phyloP scores from a whole-genome alignment of 345 rosid genomes.

The Populus alba region DNA sequence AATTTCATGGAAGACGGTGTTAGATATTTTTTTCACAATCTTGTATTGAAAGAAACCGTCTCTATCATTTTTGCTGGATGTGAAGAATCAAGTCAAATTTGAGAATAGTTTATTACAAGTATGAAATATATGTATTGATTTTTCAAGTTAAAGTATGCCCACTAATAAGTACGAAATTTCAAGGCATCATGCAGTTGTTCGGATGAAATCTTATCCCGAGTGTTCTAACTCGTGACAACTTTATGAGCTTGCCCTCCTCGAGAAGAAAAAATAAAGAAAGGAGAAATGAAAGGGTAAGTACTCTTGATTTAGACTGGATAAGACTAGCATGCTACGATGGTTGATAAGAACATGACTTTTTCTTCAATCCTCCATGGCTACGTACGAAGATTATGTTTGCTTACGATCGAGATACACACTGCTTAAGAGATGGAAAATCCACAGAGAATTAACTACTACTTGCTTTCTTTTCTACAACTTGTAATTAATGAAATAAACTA shows the following conservation, averaged over 20 bases:
- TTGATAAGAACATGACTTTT: background rate
- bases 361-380: no score
- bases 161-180: background rate
- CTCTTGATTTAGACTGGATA: background rate
- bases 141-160: background rate
- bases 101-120: no score
- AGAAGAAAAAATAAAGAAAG: background rate
- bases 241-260: background rate
- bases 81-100: no score
- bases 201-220: slow-evolving; percentile 41
- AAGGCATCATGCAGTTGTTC: background rate
- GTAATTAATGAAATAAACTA: no score
- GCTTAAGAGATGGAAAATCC: no score
- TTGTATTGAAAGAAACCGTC: background rate
- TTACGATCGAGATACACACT: no score
- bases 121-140: no score
- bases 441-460: no score
- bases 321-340: background rate
- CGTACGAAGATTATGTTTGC: no score
- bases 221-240: background rate
- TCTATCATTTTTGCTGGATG: background rate
- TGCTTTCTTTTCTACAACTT: background rate
- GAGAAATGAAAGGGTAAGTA: background rate
- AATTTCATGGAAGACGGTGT: background rate
- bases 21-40: background rate